Base-by-base conservation (phyloP, 2,329 filamentous ascomycete genomes). In the Alternaria gansuensis region DNA sequence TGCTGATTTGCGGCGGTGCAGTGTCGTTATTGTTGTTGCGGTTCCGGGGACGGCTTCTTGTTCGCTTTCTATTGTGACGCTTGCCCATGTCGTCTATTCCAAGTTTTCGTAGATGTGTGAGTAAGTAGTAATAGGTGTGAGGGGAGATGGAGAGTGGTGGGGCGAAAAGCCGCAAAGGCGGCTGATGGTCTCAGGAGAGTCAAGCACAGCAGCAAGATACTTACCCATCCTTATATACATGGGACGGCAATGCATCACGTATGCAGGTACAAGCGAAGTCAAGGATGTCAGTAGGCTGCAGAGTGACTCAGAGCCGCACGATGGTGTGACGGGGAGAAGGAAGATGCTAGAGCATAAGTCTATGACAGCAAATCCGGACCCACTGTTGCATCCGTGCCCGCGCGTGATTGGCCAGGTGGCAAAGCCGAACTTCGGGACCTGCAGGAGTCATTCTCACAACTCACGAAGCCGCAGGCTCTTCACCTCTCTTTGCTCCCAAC, bases 61-160 rank as follows among this genome's bases (percentile, higher is more conserved):
- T 80, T 52, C 79, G 77, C 62, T 77, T 79, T 61, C 78, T 72
- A 68, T 81, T 81, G 69, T 80, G 79, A 63, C 78, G 73, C 64
- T 79, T 77, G 62, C 77, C 77, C 79, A 81, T 80, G 37, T 51
- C 44, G 41, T 54, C 50, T 56, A 39, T 44, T 48, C 46, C 46
- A 61, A 33, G 23, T 36, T 36, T 50, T 26, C 49, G 33, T 50
- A 39, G 39, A 44, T 56, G 26, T n/a, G 33, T 43, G 29, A 28
- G 14, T 51, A 45, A 29, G 34, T 53, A 23, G 29, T 44, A 21
- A 37, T 41, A 44, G 53, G 24, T 9, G 36, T 31, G 39, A 44
- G 57, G 50, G 59, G 53, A 46, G 37, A 46, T n/a, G 48, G 39
- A 36, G 49, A 50, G 48, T 37, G 59, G 43, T 55, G 58, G 59